Evolutionary conservation across 371 early-diverging fungal species (phyloP), one percentile per base, ranked within the genome.

Genomic region (Mucor mucedo): DNA sequence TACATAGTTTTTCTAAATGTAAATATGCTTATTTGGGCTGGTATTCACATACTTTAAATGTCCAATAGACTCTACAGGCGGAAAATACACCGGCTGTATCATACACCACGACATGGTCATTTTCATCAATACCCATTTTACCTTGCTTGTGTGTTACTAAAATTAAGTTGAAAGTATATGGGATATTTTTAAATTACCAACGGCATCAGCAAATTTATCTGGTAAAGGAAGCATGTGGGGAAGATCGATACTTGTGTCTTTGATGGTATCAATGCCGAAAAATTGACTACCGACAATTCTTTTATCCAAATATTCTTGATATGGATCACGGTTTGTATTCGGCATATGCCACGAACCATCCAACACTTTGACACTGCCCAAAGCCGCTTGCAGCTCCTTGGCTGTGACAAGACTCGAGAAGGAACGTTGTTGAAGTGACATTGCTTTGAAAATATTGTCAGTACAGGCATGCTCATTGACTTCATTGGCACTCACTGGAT

Each of bases 291-390:
- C 73, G 5, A 49, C 60, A 49, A 89, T 83, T 65, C 80, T 83
- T 53, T 78, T 79, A 52, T 81, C 65, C 48, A 84, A 67, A 72
- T 78, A 94, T 73, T 93, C 95, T 50, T 83, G 65, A 63, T 77
- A 68, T 27, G 91, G 83, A 61, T 92, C 83, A 44, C 93, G 83
- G 30, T 84, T 80, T 27, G 83, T 55, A 21, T 84, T 84, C 9
- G 95, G 94, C 84, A 95, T 88, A 72, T 95, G 92, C 95, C 95
- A 96, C 5, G 93, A 93, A 48, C 92, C 91, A 73, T 96, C 97
- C 7, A 96, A 77, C 1, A 93, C 77, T 44, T 92, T 89, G 61
- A 92, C 84, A 1, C 69, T 71, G 9, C 75, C 65, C 6, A 77
- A 49, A 11, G 62, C 60, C 7, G 73, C 64, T 6, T 71, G 69